phyloP scores from a whole-genome alignment of 2,329 filamentous ascomycete species.

The Sporothrix luriei region DNA sequence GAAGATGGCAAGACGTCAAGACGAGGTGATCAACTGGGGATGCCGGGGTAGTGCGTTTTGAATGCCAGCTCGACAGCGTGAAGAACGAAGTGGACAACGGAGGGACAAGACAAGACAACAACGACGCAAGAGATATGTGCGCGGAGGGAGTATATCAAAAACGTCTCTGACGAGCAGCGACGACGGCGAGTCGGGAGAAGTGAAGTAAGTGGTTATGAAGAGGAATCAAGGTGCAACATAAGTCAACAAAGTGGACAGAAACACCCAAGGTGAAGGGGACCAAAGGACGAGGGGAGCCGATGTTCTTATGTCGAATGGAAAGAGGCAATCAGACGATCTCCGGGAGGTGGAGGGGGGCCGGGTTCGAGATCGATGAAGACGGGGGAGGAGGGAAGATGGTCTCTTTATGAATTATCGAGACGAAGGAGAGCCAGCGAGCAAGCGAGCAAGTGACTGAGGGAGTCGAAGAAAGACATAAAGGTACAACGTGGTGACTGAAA shows the following conservation, averaged over 20 bases:
- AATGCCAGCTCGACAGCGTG: not conserved
- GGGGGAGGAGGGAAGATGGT: conserved; percentile 23
- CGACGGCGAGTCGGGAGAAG: conserved; percentile 2
- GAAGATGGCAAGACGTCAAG: not conserved
- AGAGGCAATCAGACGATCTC: conserved; percentile 28
- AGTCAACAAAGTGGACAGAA: not conserved
- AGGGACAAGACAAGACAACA: not conserved
- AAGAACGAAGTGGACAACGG: not conserved
- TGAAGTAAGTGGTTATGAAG: not conserved
- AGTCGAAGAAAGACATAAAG: not conserved
- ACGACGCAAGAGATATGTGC: not conserved
- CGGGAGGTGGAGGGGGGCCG: conserved; percentile 25
- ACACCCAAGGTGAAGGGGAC: not conserved
- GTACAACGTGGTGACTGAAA: conserved; percentile 1
- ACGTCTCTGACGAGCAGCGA: conserved; percentile 6
- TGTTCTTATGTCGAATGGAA: conserved; percentile 23
- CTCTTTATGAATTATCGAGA: conserved; percentile 33
- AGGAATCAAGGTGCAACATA: not conserved
- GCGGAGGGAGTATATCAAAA: conserved; percentile 17
- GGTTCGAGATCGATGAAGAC: conserved; percentile 18
- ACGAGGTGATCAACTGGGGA: not conserved
- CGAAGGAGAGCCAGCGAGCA: not conserved
- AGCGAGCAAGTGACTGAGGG: not conserved
- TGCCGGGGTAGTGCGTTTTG: conserved; percentile 12
- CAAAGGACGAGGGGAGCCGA: conserved; percentile 15